Evolutionary conservation across 805 yeast genomes (phyloP).

Genomic region (Metschnikowia kofuensis): DNA sequence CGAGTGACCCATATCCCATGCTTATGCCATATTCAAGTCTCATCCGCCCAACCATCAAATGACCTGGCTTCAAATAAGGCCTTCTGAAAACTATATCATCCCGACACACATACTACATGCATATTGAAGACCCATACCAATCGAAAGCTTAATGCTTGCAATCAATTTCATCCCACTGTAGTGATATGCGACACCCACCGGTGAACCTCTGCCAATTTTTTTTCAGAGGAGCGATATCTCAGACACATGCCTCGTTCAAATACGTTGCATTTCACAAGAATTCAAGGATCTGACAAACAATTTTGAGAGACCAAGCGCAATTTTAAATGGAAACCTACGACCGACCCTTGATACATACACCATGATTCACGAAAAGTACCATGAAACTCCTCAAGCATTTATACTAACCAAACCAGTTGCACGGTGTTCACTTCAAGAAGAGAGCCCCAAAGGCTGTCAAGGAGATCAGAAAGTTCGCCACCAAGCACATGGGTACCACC

Average conservation of each 20-base stretch:
- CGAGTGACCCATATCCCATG: background rate
- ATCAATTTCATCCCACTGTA: background rate
- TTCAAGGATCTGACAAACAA: too few relatives aligned
- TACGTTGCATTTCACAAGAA: too few relatives aligned
- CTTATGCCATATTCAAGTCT: background rate
- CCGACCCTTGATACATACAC: too few relatives aligned
- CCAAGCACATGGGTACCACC: slow-evolving; percentile 97
- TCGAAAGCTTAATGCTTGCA: background rate
- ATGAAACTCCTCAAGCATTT: background rate
- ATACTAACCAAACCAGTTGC: slow-evolving; percentile 66
- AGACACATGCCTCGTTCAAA: too few relatives aligned
- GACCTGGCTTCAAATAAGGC: too few relatives aligned
- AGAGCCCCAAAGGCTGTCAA: slow-evolving; percentile 99
- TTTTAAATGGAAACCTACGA: too few relatives aligned
- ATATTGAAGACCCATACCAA: background rate
- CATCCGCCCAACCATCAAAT: too few relatives aligned
- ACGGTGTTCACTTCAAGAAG: slow-evolving; percentile 98
- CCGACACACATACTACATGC: too few relatives aligned
- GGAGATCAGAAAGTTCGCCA: slow-evolving; percentile 98
- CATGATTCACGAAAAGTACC: too few relatives aligned
- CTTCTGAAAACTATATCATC: too few relatives aligned
- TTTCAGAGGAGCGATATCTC: background rate
- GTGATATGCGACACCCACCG: background rate
- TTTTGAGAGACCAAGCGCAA: too few relatives aligned
- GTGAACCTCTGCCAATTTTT: background rate